Percentiles rank a stretch among this genome's conserved stretches.
These are phyloP conservation scores for cucumber (Cucumis sativus) DNA, from an alignment of 306 rosid genomes.

Conservation along the genomic window Cucumber_9930_V3 NC_026658.2:15777501-15778000, in stretches of 20 bases:
- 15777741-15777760: conserved; percentile 86
- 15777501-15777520: conserved; percentile 3
- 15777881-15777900: conserved; percentile 80
- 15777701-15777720: conserved; percentile 83
- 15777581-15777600: background rate
- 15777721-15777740: conserved; percentile 88
- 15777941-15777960: conserved; percentile 81
- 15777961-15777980: conserved; percentile 34
- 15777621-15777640: conserved; percentile 46
- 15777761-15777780: conserved; percentile 89
- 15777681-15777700: conserved; percentile 65
- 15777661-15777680: conserved; percentile 81
- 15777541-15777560: background rate
- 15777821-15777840: conserved; percentile 86
- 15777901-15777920: conserved; percentile 93
- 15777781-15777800: conserved; percentile 71
- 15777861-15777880: conserved; percentile 88
- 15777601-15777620: conserved; percentile 7
- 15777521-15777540: conserved; percentile 12
- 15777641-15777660: conserved; percentile 39
- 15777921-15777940: conserved; percentile 67
- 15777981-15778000: conserved; percentile 86
- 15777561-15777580: background rate
- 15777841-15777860: conserved; percentile 73
- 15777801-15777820: conserved; percentile 79